Percentiles rank a stretch among this genome's conserved stretches.
These are phyloP conservation scores for Phytophthora melonis DNA, from an alignment of 352 stramenopile genomes.

Conservation along the genomic window DNA sequence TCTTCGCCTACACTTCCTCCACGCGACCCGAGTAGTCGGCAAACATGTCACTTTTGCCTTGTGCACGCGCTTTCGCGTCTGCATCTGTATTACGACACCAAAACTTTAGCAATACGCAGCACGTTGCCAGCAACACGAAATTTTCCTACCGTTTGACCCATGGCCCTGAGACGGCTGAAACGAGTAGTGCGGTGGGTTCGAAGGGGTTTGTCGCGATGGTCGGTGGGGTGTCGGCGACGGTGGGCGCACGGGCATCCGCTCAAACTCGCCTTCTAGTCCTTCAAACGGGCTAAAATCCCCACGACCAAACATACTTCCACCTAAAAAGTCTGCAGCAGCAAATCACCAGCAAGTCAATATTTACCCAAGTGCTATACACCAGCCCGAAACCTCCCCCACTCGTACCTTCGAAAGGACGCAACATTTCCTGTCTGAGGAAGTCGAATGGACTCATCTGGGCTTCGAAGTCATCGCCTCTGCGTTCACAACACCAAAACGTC, in stretches of 20 bases:
- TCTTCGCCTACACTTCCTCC: constrained; percentile 63
- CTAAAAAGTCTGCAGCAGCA: constrained; percentile 63
- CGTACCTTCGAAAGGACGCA: constrained; percentile 80
- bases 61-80: constrained; percentile 43
- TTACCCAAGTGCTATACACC: not conserved
- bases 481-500: constrained; percentile 9
- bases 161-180: constrained; percentile 67
- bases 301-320: constrained; percentile 45
- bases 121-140: not conserved
- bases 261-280: constrained; percentile 71
- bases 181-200: constrained; percentile 78
- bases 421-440: constrained; percentile 83
- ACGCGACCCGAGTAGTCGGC: constrained; percentile 71
- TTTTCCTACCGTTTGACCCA: constrained; percentile 36
- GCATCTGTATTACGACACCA: constrained; percentile 18
- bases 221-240: constrained; percentile 52
- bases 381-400: not conserved
- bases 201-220: constrained; percentile 49
- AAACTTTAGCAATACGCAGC: not conserved
- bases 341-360: not conserved
- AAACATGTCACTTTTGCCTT: constrained; percentile 77
- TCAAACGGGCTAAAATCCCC: constrained; percentile 60
- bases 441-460: constrained; percentile 85
- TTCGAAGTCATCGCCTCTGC: constrained; percentile 76
- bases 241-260: constrained; percentile 64